Conservation (phyloP, 202 grass and related monocot genomes). For the Hordeum pubiflorum region DNA sequence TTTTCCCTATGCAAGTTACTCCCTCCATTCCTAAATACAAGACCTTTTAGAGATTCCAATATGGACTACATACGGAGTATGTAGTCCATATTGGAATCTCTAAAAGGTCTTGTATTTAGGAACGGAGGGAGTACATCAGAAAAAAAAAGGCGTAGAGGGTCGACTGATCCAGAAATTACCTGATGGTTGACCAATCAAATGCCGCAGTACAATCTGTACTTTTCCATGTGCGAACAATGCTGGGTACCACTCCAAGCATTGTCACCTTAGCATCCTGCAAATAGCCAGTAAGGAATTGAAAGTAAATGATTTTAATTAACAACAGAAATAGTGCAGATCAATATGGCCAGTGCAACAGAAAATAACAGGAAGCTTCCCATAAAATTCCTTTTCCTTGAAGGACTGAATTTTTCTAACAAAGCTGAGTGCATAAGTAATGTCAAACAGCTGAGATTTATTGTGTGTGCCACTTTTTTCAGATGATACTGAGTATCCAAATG, state of each 20-base stretch:
- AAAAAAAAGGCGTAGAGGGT: not conserved
- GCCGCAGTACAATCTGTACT: slow-evolving; percentile 69
- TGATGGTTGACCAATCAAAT: slow-evolving; percentile 79
- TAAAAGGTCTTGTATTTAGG: too few species aligned
- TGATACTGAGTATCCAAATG: not conserved
- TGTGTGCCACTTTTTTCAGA: not conserved
- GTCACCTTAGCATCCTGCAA: slow-evolving; percentile 87
- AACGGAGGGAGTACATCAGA: not conserved
- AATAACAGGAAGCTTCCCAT: not conserved
- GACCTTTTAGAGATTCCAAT: too few species aligned
- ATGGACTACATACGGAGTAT: too few species aligned
- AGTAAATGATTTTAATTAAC: not conserved
- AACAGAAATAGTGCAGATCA: not conserved
- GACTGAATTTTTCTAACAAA: not conserved
- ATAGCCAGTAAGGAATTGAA: not conserved
- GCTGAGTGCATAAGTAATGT: not conserved
- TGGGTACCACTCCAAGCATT: slow-evolving; percentile 97
- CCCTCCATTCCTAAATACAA: too few species aligned
- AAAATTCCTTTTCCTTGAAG: not conserved
- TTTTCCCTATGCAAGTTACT: not conserved
- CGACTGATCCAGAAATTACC: slow-evolving; percentile 36
- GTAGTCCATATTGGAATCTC: too few species aligned
- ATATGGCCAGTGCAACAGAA: not conserved
- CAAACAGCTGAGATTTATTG: not conserved
- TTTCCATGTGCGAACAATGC: slow-evolving; percentile 89